phyloP scores from a whole-genome alignment of 768 basidiomycete genomes.

The Panaeolus papilionaceus region DNA sequence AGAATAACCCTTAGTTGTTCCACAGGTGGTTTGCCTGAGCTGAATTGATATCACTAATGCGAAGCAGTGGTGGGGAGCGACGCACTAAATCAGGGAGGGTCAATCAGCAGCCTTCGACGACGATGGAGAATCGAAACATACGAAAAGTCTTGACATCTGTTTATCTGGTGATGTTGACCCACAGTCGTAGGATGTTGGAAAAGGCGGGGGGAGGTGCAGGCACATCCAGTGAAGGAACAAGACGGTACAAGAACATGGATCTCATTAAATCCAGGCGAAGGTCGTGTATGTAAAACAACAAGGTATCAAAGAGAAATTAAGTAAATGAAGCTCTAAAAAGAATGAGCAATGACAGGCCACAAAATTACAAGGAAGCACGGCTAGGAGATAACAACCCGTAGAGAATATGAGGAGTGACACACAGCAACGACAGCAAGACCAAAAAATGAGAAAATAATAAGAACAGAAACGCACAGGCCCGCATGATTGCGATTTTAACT shows the following conservation, averaged over 20 bases:
- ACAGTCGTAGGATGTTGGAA: too few species aligned
- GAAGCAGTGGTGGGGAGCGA: too few species aligned
- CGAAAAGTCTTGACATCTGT: too few species aligned
- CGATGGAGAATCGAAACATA: too few species aligned
- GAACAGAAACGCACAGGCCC: not conserved
- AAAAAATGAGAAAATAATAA: not conserved
- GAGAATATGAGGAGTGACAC: not conserved
- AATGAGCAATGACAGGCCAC: not conserved
- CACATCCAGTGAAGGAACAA: not conserved
- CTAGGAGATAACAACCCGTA: not conserved
- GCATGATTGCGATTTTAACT: not conserved
- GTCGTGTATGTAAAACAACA: conserved; percentile 6
- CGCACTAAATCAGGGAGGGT: too few species aligned
- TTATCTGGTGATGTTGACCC: too few species aligned
- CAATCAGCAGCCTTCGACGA: too few species aligned
- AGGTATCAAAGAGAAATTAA: conserved; percentile 6
- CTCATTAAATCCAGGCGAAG: not conserved
- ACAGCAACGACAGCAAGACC: conserved; percentile 6
- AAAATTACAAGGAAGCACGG: not conserved
- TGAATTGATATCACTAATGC: not conserved
- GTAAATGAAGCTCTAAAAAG: conserved; percentile 3
- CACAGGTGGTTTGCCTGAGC: not conserved
- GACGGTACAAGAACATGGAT: not conserved
- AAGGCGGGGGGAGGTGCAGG: too few species aligned
- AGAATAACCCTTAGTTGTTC: not conserved